Evolutionary conservation across 1,139 yeast genomes (phyloP).

Genomic region (Debaryomycetaceae sp.): DNA sequence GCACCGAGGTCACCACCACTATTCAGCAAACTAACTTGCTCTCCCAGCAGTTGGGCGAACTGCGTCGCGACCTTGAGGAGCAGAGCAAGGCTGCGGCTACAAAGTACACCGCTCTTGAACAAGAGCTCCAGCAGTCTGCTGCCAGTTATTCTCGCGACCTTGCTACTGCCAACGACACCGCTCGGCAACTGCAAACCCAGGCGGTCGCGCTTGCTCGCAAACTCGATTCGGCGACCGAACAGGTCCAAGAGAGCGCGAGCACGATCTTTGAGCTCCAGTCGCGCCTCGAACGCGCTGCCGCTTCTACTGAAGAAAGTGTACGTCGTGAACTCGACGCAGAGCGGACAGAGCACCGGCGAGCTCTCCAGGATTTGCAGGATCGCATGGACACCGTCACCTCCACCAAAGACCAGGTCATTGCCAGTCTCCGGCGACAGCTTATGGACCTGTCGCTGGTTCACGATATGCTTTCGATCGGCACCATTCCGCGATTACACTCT

Average conservation of each 20-base stretch:
- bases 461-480: background rate
- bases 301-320: no score
- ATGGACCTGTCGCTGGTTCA: background rate
- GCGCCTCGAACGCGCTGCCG: no score
- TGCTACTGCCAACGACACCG: slow-evolving; percentile 1
- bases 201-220: no score
- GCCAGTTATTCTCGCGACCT: background rate
- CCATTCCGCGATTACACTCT: background rate
- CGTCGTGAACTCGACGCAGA: no score
- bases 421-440: background rate
- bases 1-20: no score
- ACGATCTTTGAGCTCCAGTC: no score
- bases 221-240: no score
- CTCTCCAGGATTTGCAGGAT: background rate
- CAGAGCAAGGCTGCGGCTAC: no score
- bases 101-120: background rate
- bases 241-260: no score
- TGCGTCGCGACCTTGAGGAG: no score
- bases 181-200: background rate
- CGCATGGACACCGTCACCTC: background rate
- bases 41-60: no score
- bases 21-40: no score
- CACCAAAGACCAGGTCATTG: slow-evolving; percentile 1
- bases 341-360: slow-evolving; percentile 1
- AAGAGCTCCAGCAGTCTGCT: background rate